Evolutionary conservation across 2,329 filamentous ascomycete species (phyloP).

Genomic region (Chrysoporthe deuterocubensis): DNA sequence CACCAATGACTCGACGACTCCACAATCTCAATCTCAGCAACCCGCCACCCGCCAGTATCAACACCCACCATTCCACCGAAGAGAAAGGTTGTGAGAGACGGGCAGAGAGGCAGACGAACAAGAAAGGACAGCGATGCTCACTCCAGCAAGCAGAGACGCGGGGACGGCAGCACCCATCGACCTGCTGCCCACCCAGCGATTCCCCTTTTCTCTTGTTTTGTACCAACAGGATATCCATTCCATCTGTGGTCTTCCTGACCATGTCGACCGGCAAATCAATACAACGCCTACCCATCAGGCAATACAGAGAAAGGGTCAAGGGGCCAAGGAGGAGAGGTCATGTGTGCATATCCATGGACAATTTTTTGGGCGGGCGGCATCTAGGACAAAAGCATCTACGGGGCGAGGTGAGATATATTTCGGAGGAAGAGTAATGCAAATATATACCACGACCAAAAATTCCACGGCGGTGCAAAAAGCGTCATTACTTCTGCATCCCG

Average conservation of each 20-base stretch:
- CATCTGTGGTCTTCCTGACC: constrained; percentile 31
- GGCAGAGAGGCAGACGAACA: not conserved
- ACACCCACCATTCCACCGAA: not conserved
- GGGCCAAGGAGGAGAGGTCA: not conserved
- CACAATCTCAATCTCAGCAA: not conserved
- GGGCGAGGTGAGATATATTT: constrained; percentile 1
- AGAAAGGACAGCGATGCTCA: not conserved
- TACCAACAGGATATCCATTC: constrained; percentile 48
- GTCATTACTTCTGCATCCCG: constrained; percentile 3
- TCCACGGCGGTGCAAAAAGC: not conserved
- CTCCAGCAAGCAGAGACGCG: not conserved
- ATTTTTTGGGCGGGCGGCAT: not conserved
- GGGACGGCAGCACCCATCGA: not conserved
- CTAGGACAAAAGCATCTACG: constrained; percentile 1
- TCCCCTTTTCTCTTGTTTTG: constrained; percentile 30
- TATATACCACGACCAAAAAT: constrained; percentile 5
- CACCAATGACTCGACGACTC: constrained; percentile 25
- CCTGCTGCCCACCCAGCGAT: not conserved
- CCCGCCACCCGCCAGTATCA: not conserved
- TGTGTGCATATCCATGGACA: constrained; percentile 1
- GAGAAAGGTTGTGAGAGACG: constrained; percentile 4
- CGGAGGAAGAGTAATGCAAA: constrained; percentile 5
- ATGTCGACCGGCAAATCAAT: constrained; percentile 7
- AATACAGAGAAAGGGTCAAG: not conserved
- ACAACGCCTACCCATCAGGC: not conserved